phyloP scores from a whole-genome alignment of 768 basidiomycete species.

The Auricularia auricula-judae region DNA sequence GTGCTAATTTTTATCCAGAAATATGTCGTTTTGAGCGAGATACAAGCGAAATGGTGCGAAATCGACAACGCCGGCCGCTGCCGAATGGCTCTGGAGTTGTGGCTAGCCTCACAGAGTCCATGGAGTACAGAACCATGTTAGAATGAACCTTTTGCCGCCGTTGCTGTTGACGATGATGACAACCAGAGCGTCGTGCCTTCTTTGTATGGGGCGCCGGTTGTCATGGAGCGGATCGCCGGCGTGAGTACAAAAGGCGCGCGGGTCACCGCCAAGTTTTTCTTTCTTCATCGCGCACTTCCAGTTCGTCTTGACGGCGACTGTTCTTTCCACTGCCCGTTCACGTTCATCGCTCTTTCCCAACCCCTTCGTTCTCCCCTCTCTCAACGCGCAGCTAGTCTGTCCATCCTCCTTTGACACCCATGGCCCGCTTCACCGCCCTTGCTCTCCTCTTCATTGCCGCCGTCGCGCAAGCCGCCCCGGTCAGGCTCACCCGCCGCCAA shows the following conservation, averaged over 20 bases:
- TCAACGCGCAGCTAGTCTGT: not conserved
- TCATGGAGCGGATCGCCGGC: no score
- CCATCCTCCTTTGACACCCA: not conserved
- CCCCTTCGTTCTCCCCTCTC: not conserved
- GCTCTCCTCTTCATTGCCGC: not conserved
- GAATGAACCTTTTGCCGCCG: no score
- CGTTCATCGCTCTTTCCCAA: not conserved
- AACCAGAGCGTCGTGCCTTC: no score
- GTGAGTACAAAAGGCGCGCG: not conserved
- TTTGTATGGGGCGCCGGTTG: no score
- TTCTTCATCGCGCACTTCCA: not conserved
- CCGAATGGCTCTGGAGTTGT: no score
- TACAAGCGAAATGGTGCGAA: no score
- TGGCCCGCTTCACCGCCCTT: not conserved
- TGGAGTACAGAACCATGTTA: no score
- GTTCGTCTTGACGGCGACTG: constrained; percentile 1
- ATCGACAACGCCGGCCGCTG: no score
- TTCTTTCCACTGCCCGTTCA: not conserved
- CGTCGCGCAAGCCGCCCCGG: not conserved
- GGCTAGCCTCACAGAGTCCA: no score
- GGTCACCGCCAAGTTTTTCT: not conserved
- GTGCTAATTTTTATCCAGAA: no score
- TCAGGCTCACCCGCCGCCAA: not conserved
- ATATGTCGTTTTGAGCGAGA: no score
- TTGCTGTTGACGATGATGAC: no score